Conservation (phyloP, 2,329 filamentous ascomycete genomes). For the Diplodia sapinea region DNA sequence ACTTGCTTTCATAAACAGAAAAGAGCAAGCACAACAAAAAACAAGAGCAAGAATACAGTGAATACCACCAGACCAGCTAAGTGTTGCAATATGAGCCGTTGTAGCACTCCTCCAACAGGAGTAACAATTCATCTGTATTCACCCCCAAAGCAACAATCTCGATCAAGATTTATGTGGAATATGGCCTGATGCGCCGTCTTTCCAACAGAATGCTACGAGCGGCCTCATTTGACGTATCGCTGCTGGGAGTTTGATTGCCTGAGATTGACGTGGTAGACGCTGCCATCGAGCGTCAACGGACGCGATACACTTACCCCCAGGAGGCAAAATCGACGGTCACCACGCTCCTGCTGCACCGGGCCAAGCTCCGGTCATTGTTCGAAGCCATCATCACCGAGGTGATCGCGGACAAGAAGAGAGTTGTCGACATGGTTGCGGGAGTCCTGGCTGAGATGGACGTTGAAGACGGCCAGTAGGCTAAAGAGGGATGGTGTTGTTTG, state of each 20-base stretch:
- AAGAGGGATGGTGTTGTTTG: neutral
- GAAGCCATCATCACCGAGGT: neutral
- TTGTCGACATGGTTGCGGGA: neutral
- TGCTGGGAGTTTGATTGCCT: too few relatives aligned
- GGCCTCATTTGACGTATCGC: too few relatives aligned
- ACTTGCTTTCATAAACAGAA: neutral
- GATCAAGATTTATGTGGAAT: too few relatives aligned
- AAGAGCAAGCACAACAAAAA: neutral
- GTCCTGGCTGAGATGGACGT: constrained; percentile 1
- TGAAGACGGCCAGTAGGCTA: neutral
- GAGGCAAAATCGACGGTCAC: neutral
- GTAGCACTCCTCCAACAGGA: too few relatives aligned
- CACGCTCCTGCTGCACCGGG: neutral
- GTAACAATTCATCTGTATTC: too few relatives aligned
- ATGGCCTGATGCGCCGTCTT: too few relatives aligned
- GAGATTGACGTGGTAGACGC: constrained; percentile 31
- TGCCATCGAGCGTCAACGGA: neutral
- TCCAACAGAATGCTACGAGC: too few relatives aligned
- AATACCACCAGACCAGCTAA: neutral
- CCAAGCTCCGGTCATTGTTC: neutral
- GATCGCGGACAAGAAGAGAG: neutral
- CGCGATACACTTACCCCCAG: neutral
- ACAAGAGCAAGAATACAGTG: neutral
- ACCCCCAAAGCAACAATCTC: too few relatives aligned
- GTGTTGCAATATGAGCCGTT: too few relatives aligned